Percentiles rank a stretch among this genome's conserved stretches.
Evolutionary conservation across 2,329 filamentous ascomycete species (phyloP).

Genomic region (Fusarium sp.): DNA sequence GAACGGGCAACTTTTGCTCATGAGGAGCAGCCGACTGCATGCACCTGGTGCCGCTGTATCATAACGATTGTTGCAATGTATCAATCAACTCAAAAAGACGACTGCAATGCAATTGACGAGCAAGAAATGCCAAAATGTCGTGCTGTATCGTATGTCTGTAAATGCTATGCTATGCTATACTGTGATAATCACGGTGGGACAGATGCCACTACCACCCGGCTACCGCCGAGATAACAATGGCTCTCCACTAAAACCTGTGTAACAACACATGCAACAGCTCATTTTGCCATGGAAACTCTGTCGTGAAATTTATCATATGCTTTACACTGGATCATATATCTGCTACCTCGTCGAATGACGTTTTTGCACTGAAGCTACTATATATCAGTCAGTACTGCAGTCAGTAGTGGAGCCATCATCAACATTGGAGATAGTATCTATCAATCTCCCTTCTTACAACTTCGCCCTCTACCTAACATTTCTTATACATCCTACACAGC

Average conservation of each 20-base stretch:
- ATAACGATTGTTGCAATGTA: conserved; percentile 51
- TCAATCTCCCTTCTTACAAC: conserved; percentile 26
- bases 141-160: conserved; percentile 6
- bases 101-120: conserved; percentile 27
- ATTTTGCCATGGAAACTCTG: conserved; percentile 2
- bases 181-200: conserved; percentile 22
- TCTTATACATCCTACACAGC: conserved; percentile 10
- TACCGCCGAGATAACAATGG: conserved; percentile 38
- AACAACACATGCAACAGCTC: conserved; percentile 17
- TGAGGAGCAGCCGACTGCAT: conserved; percentile 41
- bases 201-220: conserved; percentile 39
- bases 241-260: conserved; percentile 32
- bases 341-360: not conserved
- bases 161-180: conserved; percentile 3
- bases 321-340: not conserved
- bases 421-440: conserved; percentile 15
- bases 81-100: conserved; percentile 40
- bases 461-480: conserved; percentile 16
- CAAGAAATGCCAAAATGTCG: conserved; percentile 10
- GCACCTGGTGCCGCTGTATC: conserved; percentile 48
- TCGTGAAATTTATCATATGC: not conserved
- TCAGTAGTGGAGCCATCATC: conserved; percentile 29
- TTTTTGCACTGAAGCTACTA: not conserved
- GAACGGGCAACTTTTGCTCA: conserved; percentile 36
- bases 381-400: conserved; percentile 13